These are phyloP conservation scores for Aspergillus vadensis DNA, from an alignment of 2,329 filamentous ascomycete genomes.

Conservation along the genomic window DNA sequence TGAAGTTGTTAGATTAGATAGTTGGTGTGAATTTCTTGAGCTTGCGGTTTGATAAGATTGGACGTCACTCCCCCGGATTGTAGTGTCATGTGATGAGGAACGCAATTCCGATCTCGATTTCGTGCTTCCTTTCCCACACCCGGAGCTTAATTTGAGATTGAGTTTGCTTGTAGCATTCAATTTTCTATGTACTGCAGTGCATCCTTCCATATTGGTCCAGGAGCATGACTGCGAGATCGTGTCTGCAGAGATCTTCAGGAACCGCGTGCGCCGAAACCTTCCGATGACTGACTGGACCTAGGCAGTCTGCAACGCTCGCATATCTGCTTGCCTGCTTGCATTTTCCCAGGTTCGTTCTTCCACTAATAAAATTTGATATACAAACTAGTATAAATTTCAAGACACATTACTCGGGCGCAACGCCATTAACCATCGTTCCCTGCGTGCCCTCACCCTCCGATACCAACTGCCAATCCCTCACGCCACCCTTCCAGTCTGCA, in stretches of 20 bases:
- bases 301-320: background rate
- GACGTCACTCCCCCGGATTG: slow-evolving; percentile 13
- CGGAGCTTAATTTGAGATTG: background rate
- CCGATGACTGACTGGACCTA: background rate
- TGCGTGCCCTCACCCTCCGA: slow-evolving; percentile 32
- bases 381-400: background rate
- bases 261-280: background rate
- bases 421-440: slow-evolving; percentile 34
- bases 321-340: background rate
- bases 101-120: background rate
- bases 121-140: background rate
- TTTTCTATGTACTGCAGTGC: background rate
- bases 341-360: background rate
- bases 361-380: background rate
- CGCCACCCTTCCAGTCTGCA: slow-evolving; percentile 92
- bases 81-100: slow-evolving; percentile 16
- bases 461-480: slow-evolving; percentile 70
- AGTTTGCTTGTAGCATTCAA: background rate
- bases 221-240: background rate
- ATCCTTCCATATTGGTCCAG: background rate
- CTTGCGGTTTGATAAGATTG: slow-evolving; percentile 2
- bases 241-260: background rate
- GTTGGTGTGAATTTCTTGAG: background rate
- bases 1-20: background rate
- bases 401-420: slow-evolving; percentile 1